Percentiles rank a stretch among this genome's conserved stretches.
These are phyloP conservation scores for Fonsecaea nubica DNA, from an alignment of 2,329 filamentous ascomycete genomes.

Conservation along the genomic window DNA sequence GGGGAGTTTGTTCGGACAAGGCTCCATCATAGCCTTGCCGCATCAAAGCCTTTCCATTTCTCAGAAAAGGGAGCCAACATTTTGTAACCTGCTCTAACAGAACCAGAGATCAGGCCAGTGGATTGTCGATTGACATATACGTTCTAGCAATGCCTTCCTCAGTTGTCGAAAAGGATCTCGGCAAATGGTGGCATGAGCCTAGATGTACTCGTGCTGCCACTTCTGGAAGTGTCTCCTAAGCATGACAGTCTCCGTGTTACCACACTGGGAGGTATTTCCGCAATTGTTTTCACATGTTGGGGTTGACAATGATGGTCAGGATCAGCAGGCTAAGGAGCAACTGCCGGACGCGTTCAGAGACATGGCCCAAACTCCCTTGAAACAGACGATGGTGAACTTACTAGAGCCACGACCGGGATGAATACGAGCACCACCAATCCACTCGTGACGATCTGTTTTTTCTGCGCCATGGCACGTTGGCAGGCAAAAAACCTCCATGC, in stretches of 20 bases:
- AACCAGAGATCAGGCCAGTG: too few species aligned
- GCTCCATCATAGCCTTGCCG: neutral
- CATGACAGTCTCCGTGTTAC: neutral
- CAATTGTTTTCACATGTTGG: constrained; percentile 1
- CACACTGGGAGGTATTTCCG: neutral
- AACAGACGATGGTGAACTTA: constrained; percentile 7
- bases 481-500: constrained; percentile 27
- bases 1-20: neutral
- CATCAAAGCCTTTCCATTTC: neutral
- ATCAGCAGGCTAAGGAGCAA: constrained; percentile 22
- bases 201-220: too few species aligned
- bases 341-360: constrained; percentile 13
- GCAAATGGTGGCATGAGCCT: too few species aligned
- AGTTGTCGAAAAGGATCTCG: too few species aligned
- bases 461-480: constrained; percentile 22
- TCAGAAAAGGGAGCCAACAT: neutral
- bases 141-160: too few species aligned
- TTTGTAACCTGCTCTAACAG: too few species aligned
- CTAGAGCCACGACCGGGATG: constrained; percentile 2
- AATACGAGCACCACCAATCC: constrained; percentile 21
- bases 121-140: too few species aligned
- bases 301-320: constrained; percentile 26
- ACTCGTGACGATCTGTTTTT: constrained; percentile 18
- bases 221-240: neutral
- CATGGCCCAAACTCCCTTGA: too few species aligned